Evolutionary conservation across 495 filamentous ascomycete species (phyloP).

Genomic region (Neurospora africana): DNA sequence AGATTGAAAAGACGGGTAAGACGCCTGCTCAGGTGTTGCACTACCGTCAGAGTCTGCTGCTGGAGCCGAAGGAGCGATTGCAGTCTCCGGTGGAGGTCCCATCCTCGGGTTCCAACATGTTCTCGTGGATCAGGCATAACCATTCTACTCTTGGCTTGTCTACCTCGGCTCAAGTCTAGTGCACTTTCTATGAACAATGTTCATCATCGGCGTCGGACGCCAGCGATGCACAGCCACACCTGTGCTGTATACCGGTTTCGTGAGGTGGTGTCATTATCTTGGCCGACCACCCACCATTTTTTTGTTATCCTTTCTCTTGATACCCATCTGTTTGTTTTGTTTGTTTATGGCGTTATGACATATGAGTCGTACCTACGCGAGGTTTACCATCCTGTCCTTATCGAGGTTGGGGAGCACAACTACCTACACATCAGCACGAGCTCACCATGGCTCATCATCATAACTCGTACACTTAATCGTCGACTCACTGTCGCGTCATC

Average conservation of each 20-base stretch:
- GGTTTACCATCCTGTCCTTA: neutral
- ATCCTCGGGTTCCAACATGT: conserved; percentile 15
- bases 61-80: conserved; percentile 67
- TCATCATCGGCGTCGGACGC: neutral
- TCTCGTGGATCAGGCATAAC: conserved; percentile 23
- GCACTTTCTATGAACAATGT: neutral
- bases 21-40: conserved; percentile 66
- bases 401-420: neutral
- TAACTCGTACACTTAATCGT: neutral
- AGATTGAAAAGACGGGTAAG: conserved; percentile 52
- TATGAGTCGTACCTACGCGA: neutral
- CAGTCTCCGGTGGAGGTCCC: conserved; percentile 39
- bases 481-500: neutral
- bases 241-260: neutral
- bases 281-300: neutral
- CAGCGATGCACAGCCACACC: neutral
- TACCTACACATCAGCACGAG: neutral
- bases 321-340: conserved; percentile 7
- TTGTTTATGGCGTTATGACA: conserved; percentile 1
- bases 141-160: conserved; percentile 8
- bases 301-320: conserved; percentile 2
- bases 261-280: neutral
- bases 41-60: conserved; percentile 73
- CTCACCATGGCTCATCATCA: neutral
- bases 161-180: conserved; percentile 10